phyloP scores from a whole-genome alignment of 23 red algal genomes.

The Agarophyton chilense region DNA sequence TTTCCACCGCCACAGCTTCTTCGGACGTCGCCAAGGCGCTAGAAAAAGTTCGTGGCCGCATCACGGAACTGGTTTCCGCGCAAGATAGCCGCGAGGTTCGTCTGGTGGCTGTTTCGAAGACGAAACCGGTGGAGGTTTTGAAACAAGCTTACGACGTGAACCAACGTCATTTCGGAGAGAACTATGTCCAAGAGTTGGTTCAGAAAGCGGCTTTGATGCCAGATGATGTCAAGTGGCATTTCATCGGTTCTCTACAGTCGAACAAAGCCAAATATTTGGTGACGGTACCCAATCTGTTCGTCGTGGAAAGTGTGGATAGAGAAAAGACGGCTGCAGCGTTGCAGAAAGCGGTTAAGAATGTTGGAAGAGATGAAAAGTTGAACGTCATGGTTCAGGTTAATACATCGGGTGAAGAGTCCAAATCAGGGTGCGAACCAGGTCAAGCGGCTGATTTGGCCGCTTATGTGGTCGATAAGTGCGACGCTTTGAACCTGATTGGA shows the following conservation, averaged over 20 bases:
- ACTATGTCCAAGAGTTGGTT: conserved; percentile 97
- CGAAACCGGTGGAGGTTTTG: conserved; percentile 63
- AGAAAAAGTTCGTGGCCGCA: conserved; percentile 39
- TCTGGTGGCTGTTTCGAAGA: conserved; percentile 95
- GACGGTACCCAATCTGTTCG: conserved; percentile 65
- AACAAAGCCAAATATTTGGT: conserved; percentile 89
- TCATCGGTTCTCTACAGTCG: conserved; percentile 90
- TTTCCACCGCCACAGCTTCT: background rate
- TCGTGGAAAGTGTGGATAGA: conserved; percentile 92
- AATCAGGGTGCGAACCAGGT: conserved; percentile 69
- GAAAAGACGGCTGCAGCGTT: conserved; percentile 80
- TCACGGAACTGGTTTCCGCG: background rate
- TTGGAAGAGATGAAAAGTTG: conserved; percentile 41
- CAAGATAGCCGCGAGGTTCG: conserved; percentile 16
- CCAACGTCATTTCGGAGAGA: conserved; percentile 95
- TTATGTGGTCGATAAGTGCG: conserved; percentile 67
- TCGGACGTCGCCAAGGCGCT: conserved; percentile 22
- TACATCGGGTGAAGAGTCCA: conserved; percentile 85
- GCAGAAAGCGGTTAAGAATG: conserved; percentile 43
- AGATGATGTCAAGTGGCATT: conserved; percentile 86
- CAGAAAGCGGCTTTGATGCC: conserved; percentile 73
- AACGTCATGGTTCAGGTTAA: conserved; percentile 98
- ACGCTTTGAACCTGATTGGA: conserved; percentile 71
- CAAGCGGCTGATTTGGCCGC: conserved; percentile 67
- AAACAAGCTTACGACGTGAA: conserved; percentile 76